These are phyloP conservation scores for Oldenlandia corymbosa DNA, from an alignment of 257 asterid genomes.

Conservation along the genomic window DNA sequence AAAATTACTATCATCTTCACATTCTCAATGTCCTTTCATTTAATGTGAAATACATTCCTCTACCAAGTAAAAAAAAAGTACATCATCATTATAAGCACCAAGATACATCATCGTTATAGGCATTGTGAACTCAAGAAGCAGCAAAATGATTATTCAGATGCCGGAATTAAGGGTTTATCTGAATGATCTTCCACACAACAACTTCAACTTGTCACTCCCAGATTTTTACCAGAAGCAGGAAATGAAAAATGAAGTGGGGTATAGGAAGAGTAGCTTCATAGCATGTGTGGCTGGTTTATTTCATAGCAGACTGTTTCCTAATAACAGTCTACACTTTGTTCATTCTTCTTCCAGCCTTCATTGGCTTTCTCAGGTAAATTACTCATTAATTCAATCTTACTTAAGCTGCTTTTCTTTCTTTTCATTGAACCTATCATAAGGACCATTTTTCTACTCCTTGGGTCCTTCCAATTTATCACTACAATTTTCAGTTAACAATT, in stretches of 20 bases:
- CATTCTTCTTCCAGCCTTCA: constrained; percentile 71
- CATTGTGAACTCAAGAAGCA: constrained; percentile 7
- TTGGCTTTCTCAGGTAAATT: constrained; percentile 70
- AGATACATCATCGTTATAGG: constrained; percentile 31
- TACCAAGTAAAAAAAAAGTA: neutral
- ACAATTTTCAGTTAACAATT: too few species aligned
- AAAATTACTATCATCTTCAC: too few species aligned
- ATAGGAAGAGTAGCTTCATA: constrained; percentile 34
- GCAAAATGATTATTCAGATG: constrained; percentile 6
- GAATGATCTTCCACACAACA: constrained; percentile 71
- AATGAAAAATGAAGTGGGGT: constrained; percentile 20
- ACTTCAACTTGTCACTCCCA: constrained; percentile 57
- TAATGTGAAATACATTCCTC: neutral
- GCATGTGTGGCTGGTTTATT: constrained; percentile 51
- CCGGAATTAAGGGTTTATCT: constrained; percentile 53
- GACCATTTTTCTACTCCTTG: too few species aligned
- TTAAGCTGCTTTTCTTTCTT: too few species aligned
- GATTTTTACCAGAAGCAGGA: constrained; percentile 28
- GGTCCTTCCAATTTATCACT: too few species aligned
- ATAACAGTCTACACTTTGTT: constrained; percentile 40
- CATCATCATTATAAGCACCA: neutral
- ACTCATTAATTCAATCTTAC: too few species aligned
- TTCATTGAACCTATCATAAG: too few species aligned
- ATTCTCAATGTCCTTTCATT: too few species aligned
- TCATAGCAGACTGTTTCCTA: constrained; percentile 56